A percentile compares a stretch with the other conserved stretches of the same genome.
Evolutionary conservation across 2,329 filamentous ascomycete species (phyloP).

Genomic region (Penicillium fuscoglaucum): DNA sequence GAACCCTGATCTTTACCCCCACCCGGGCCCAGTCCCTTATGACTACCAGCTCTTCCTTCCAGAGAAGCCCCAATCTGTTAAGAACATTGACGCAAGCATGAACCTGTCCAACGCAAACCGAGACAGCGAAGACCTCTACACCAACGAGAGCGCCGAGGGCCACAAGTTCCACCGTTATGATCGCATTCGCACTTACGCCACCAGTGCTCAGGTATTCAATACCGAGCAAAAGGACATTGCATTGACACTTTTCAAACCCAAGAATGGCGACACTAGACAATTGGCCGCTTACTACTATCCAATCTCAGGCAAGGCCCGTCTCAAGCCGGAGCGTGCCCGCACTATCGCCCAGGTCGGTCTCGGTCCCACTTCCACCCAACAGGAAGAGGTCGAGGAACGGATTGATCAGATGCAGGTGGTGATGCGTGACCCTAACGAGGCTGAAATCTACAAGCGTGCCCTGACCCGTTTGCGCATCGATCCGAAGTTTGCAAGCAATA

Average conservation of each 20-base stretch:
- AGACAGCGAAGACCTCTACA: slow-evolving; percentile 54
- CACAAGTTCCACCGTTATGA: slow-evolving; percentile 55
- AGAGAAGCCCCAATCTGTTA: slow-evolving; percentile 47
- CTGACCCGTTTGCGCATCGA: slow-evolving; percentile 49
- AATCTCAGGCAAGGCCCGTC: slow-evolving; percentile 56
- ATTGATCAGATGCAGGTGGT: slow-evolving; percentile 55
- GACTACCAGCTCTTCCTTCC: slow-evolving; percentile 63
- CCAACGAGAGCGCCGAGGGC: slow-evolving; percentile 46
- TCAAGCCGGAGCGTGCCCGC: slow-evolving; percentile 52
- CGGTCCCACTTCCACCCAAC: slow-evolving; percentile 39
- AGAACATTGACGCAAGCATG: slow-evolving; percentile 58
- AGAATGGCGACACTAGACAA: slow-evolving; percentile 37
- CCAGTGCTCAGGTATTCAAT: slow-evolving; percentile 54
- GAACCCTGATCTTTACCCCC: slow-evolving; percentile 52
- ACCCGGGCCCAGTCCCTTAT: slow-evolving; percentile 55
- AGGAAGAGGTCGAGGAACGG: slow-evolving; percentile 45
- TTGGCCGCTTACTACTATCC: slow-evolving; percentile 65
- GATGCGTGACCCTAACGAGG: slow-evolving; percentile 52
- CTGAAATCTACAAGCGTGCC: slow-evolving; percentile 50
- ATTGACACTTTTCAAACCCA: slow-evolving; percentile 58
- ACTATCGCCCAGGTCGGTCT: slow-evolving; percentile 45
- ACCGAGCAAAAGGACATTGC: slow-evolving; percentile 57
- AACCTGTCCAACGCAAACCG: slow-evolving; percentile 54
- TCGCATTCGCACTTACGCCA: slow-evolving; percentile 62
- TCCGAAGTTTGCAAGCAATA: slow-evolving; percentile 40